A percentile compares a stretch with the other conserved stretches of the same genome.
Conservation (phyloP, 257 asterid genomes). For the Forsythia viridissima region DNA sequence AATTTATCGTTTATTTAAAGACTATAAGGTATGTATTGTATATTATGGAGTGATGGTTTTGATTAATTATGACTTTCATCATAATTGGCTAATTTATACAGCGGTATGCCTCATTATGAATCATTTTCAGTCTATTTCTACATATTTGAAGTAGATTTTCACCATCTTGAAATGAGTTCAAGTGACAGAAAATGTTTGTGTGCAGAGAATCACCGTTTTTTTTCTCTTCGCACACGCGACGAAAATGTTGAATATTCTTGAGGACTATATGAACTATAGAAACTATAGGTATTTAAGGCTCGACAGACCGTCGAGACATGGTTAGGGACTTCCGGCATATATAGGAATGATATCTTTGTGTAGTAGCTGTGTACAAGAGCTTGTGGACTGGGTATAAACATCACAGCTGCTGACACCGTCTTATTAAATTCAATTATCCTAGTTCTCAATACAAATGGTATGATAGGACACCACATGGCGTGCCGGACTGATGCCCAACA, state of each 20-base stretch:
- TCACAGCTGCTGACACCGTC: slow-evolving; percentile 95
- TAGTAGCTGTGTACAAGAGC: slow-evolving; percentile 96
- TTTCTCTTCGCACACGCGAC: slow-evolving; percentile 98
- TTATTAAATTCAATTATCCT: slow-evolving; percentile 38
- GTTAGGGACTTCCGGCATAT: slow-evolving; percentile 95
- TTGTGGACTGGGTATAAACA: slow-evolving; percentile 96
- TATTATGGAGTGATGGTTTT: no score
- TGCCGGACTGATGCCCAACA: no score
- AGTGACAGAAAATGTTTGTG: slow-evolving; percentile 56
- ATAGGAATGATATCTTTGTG: slow-evolving; percentile 85
- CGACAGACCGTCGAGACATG: slow-evolving; percentile 98
- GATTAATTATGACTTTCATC: no score
- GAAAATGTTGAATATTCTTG: slow-evolving; percentile 88
- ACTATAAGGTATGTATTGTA: no score
- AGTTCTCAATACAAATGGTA: no score
- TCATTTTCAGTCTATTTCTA: no score
- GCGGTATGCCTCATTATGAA: no score
- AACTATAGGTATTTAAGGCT: slow-evolving; percentile 86
- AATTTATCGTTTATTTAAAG: no score
- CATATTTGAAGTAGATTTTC: no score
- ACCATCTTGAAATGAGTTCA: no score
- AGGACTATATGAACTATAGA: slow-evolving; percentile 95
- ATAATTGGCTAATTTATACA: no score
- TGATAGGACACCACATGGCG: no score
- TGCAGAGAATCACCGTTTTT: slow-evolving; percentile 75